Evolutionary conservation across 768 basidiomycete species (phyloP).

Genomic region (Daedalea quercina): DNA sequence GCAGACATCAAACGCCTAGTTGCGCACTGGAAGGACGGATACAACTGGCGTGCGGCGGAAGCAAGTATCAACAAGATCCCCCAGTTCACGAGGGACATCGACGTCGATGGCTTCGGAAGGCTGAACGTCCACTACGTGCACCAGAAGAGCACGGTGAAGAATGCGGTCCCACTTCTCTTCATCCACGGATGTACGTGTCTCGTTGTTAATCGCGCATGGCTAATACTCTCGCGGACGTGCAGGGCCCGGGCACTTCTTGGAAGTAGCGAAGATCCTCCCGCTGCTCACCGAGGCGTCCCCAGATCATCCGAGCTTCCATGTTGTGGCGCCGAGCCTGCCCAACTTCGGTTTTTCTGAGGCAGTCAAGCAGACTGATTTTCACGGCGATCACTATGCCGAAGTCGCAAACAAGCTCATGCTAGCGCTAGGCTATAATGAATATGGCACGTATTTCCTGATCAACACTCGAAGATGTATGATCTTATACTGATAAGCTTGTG

Average conservation of each 20-base stretch:
- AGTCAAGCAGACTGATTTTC: conserved; percentile 20
- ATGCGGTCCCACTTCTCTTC: conserved; percentile 25
- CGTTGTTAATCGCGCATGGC: neutral
- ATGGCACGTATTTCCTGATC: conserved; percentile 10
- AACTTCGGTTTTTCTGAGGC: conserved; percentile 23
- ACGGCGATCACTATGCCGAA: conserved; percentile 17
- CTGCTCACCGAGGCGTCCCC: conserved; percentile 16
- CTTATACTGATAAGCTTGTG: neutral
- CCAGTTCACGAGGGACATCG: conserved; percentile 28
- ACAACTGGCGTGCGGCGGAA: conserved; percentile 26
- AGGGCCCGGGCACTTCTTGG: conserved; percentile 23
- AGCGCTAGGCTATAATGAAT: conserved; percentile 20
- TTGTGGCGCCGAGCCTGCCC: conserved; percentile 22
- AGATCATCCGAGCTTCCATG: conserved; percentile 22
- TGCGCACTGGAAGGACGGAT: conserved; percentile 22
- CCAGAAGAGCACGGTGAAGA: conserved; percentile 19
- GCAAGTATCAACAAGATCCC: conserved; percentile 25
- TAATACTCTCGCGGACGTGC: conserved; percentile 1
- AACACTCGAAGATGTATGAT: no score
- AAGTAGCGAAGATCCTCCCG: conserved; percentile 21
- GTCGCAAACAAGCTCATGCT: conserved; percentile 25
- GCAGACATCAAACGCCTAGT: conserved; percentile 21
- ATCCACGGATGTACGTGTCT: conserved; percentile 25
- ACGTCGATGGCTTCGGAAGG: conserved; percentile 24
- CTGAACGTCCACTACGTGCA: conserved; percentile 31